Conservation (phyloP, 2,329 filamentous ascomycete species). For the Claviceps spartinae region DNA sequence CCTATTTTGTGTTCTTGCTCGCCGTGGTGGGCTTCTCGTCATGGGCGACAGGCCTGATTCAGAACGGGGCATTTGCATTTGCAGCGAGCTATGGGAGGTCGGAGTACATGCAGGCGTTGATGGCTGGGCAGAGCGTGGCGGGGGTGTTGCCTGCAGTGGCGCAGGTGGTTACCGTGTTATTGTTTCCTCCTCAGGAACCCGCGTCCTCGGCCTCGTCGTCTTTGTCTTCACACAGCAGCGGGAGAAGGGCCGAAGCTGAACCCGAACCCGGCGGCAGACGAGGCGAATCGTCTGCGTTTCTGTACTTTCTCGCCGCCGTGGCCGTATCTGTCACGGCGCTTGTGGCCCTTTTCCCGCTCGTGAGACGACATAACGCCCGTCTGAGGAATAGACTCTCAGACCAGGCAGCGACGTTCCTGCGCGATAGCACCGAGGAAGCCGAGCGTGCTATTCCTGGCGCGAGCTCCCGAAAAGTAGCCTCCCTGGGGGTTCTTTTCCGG, state of each 20-base stretch:
- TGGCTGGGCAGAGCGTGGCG: conserved; percentile 85
- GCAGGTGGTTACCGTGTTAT: conserved; percentile 72
- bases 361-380: conserved; percentile 44
- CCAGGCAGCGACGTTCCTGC: conserved; percentile 35
- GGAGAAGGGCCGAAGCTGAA: not conserved
- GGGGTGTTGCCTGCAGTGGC: conserved; percentile 80
- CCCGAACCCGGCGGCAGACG: conserved; percentile 3
- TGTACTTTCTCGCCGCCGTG: conserved; percentile 85
- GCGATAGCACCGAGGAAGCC: conserved; percentile 35
- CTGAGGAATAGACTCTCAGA: conserved; percentile 30
- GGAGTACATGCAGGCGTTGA: conserved; percentile 91
- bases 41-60: conserved; percentile 69
- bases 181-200: conserved; percentile 25
- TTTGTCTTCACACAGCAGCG: not conserved
- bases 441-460: conserved; percentile 25
- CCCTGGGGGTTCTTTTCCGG: conserved; percentile 51
- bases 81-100: conserved; percentile 71
- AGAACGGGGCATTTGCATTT: conserved; percentile 91
- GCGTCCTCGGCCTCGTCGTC: conserved; percentile 5
- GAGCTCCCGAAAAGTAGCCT: conserved; percentile 30
- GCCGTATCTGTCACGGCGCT: conserved; percentile 57
- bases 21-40: conserved; percentile 68
- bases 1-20: conserved; percentile 74
- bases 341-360: conserved; percentile 60
- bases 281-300: conserved; percentile 53